Conservation (phyloP, 2,329 filamentous ascomycete genomes). For the Rhytidhysteron rufulum region DNA sequence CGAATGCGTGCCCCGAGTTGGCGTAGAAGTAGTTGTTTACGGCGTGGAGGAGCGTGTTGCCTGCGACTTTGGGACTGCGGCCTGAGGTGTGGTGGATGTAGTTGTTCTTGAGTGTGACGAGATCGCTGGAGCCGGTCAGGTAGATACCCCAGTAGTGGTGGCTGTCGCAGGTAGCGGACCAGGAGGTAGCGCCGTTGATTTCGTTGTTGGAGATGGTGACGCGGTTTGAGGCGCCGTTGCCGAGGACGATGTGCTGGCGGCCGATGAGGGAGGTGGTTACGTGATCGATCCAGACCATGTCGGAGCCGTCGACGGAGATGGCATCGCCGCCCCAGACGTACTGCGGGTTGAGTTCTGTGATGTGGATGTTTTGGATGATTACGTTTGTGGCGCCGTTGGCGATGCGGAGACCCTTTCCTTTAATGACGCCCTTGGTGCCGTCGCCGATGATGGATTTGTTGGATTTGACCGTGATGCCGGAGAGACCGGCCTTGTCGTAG, state of each 20-base stretch:
- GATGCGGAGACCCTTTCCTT: conserved; percentile 40
- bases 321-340: conserved; percentile 39
- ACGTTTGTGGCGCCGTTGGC: conserved; percentile 30
- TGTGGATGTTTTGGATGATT: conserved; percentile 38
- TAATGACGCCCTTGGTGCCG: conserved; percentile 36
- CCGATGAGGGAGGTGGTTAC: conserved; percentile 16
- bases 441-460: conserved; percentile 42
- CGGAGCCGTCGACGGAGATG: conserved; percentile 28
- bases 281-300: conserved; percentile 34
- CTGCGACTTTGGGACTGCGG: conserved; percentile 16
- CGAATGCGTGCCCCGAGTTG: conserved; percentile 15
- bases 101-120: conserved; percentile 19
- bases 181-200: conserved; percentile 17
- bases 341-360: conserved; percentile 35
- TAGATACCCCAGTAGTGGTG: conserved; percentile 20
- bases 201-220: conserved; percentile 20
- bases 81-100: conserved; percentile 22
- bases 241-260: conserved; percentile 15
- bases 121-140: conserved; percentile 14
- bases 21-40: conserved; percentile 17
- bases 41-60: conserved; percentile 15
- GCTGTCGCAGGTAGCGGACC: conserved; percentile 17
- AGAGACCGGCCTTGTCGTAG: conserved; percentile 29
- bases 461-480: conserved; percentile 28
- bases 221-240: conserved; percentile 12